Evolutionary conservation across 164 flowering plant genomes (phyloP), one percentile per base, ranked within the genome.

Genomic region (Vitis amurensis): DNA sequence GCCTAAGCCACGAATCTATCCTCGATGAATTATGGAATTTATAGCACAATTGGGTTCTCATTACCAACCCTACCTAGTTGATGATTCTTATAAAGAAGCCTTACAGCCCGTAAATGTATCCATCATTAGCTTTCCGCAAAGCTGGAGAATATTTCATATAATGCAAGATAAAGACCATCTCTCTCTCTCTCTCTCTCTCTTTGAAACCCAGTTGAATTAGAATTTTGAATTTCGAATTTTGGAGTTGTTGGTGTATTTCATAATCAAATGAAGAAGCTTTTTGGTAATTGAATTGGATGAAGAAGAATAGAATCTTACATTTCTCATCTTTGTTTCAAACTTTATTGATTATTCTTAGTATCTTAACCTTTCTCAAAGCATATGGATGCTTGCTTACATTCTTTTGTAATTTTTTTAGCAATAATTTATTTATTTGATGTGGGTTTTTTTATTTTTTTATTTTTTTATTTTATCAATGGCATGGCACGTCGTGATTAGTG

Each of bases 81-180:
- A 74, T 79, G 83, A 80, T 82, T 85, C 84, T 74, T 51, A 52
- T 15, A 67, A 14, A 66, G 73, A 79, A 73, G 9, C 78, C 77
- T 69, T 76, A 71, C 79, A 64, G 65, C 80, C 88, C 83, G 74
- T 80, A 78, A 81, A 75, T 76, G 81, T 75, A 65, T 5, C 76
- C 68, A 63, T 82, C 76, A 66, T 70, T 73, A 8, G 63, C 84
- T 84, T 85, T 80, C 82, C 79, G 77, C 66, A 82, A 84, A 84
- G 79, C 69, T 63, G 13, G 56, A 73, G 85, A 82, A 85, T 83
- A 84, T 81, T 83, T 78, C 74, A 66, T 66, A 27, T 67, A 64
- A 75, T 73, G 74, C 74, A 65, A 72, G 60, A 57, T 60, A 55
- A 75, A 75, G 68, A 44, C 62, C 50, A 30, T 48, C 61, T 51